These are phyloP conservation scores for Sclerotinia subarctica DNA, from an alignment of 2,329 filamentous ascomycete genomes.

Conservation along the genomic window DNA sequence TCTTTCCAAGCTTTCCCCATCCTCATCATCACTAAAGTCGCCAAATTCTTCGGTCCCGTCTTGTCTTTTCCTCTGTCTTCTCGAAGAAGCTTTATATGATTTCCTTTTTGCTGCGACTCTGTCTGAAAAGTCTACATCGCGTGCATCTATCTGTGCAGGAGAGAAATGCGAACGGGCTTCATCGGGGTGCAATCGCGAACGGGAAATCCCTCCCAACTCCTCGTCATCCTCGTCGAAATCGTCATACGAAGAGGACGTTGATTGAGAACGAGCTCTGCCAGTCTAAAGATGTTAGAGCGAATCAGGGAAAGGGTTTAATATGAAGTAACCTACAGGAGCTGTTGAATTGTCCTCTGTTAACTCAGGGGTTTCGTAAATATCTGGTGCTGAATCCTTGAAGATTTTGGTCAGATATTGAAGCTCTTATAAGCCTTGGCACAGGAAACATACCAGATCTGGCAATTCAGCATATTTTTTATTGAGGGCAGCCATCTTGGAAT, in stretches of 20 bases:
- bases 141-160: slow-evolving; percentile 70
- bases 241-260: slow-evolving; percentile 53
- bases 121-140: slow-evolving; percentile 84
- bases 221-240: slow-evolving; percentile 62
- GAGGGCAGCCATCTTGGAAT: slow-evolving; percentile 56
- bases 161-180: slow-evolving; percentile 79
- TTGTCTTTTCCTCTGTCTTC: slow-evolving; percentile 59
- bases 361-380: slow-evolving; percentile 95
- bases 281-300: slow-evolving; percentile 30
- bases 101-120: slow-evolving; percentile 78
- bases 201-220: slow-evolving; percentile 66
- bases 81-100: slow-evolving; percentile 74
- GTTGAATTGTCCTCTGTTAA: slow-evolving; percentile 88
- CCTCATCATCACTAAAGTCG: slow-evolving; percentile 72
- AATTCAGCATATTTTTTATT: slow-evolving; percentile 80
- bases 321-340: slow-evolving; percentile 58
- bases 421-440: background rate
- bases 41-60: slow-evolving; percentile 66
- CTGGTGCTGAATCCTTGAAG: slow-evolving; percentile 77
- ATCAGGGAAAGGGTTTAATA: no score
- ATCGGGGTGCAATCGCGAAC: slow-evolving; percentile 70
- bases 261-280: slow-evolving; percentile 51
- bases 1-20: slow-evolving; percentile 71
- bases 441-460: slow-evolving; percentile 64
- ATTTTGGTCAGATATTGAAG: slow-evolving; percentile 13